These are phyloP conservation scores for Bretschneidera sinensis DNA, from an alignment of 345 rosid species.

Conservation along the genomic window DNA sequence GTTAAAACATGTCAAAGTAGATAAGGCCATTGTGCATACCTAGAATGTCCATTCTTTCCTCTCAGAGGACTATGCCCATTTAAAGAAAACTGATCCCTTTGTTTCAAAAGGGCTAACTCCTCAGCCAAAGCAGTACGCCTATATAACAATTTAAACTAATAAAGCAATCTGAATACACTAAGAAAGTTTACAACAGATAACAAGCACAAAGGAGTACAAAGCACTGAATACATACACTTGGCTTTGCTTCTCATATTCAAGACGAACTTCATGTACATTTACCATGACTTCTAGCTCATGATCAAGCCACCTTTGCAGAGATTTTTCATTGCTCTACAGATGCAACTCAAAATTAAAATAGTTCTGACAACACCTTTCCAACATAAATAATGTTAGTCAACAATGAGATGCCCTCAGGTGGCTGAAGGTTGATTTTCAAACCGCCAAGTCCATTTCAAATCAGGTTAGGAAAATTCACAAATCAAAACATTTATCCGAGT, in stretches of 20 bases:
- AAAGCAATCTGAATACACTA: constrained; percentile 6
- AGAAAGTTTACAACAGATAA: constrained; percentile 11
- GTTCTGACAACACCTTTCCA: background rate
- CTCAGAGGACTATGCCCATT: constrained; percentile 42
- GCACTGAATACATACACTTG: constrained; percentile 53
- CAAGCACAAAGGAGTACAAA: constrained; percentile 10
- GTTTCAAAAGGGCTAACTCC: constrained; percentile 54
- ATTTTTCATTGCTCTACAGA: constrained; percentile 53
- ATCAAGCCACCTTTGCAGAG: constrained; percentile 66
- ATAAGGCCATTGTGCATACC: constrained; percentile 28
- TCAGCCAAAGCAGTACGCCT: constrained; percentile 65
- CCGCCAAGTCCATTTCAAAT: background rate
- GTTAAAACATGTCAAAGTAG: background rate
- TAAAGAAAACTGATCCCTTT: constrained; percentile 47
- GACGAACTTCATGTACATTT: constrained; percentile 72
- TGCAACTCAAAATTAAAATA: constrained; percentile 6
- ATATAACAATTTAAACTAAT: background rate
- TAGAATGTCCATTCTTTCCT: constrained; percentile 49
- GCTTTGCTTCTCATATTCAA: constrained; percentile 62
- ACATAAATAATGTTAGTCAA: background rate
- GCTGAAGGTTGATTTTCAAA: background rate
- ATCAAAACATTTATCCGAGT: too few relatives aligned
- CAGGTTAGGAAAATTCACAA: background rate
- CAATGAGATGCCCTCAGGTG: constrained; percentile 2
- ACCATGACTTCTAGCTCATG: constrained; percentile 72